Conservation (phyloP, 805 yeast species). For the Saccharomycopsis fodiens region DNA sequence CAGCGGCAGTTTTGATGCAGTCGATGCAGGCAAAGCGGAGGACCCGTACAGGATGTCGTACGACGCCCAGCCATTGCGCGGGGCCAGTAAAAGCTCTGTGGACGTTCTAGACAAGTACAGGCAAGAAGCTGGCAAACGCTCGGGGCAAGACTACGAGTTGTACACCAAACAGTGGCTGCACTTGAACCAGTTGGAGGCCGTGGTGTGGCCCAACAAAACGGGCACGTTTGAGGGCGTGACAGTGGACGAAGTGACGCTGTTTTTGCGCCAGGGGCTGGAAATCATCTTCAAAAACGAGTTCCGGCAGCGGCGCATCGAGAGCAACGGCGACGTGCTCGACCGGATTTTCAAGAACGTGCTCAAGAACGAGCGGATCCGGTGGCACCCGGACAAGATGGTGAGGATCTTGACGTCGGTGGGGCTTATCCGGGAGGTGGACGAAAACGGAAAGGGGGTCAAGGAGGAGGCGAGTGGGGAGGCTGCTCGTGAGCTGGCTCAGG, state of each 20-base stretch:
- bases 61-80: slow-evolving; percentile 5
- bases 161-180: slow-evolving; percentile 25
- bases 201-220: slow-evolving; percentile 31
- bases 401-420: slow-evolving; percentile 23
- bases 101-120: slow-evolving; percentile 2
- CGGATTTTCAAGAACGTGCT: slow-evolving; percentile 19
- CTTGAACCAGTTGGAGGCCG: slow-evolving; percentile 20
- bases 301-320: slow-evolving; percentile 23
- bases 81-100: no score
- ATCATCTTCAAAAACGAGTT: slow-evolving; percentile 26
- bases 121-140: slow-evolving; percentile 22
- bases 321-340: slow-evolving; percentile 1
- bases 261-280: slow-evolving; percentile 12
- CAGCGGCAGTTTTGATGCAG: background rate
- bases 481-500: background rate
- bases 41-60: slow-evolving; percentile 8
- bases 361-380: slow-evolving; percentile 40
- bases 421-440: background rate
- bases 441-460: background rate
- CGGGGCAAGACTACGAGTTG: slow-evolving; percentile 20
- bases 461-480: background rate
- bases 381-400: slow-evolving; percentile 58
- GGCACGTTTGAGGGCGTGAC: slow-evolving; percentile 28
- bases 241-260: slow-evolving; percentile 5
- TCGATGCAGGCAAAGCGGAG: background rate